Base-by-base conservation (phyloP, 2,329 filamentous ascomycete species). In the Tricladium varicosporioides region DNA sequence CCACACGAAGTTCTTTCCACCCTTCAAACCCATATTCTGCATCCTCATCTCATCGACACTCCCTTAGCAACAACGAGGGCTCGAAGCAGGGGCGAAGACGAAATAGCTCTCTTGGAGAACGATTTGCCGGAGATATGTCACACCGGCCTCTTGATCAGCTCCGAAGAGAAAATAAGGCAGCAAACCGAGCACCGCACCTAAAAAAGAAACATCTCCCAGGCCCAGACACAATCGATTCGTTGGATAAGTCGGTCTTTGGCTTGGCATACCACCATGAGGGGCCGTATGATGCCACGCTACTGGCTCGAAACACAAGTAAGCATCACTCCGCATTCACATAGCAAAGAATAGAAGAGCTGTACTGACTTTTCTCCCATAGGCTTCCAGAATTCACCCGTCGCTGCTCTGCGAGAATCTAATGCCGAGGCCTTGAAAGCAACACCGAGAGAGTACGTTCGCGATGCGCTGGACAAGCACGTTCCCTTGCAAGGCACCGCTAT, bases 231-330 rank as follows among this genome's bases (percentile, higher is more conserved):
- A 94, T 97, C 67, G 93, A 97, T 71, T 76, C 78, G 5, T 83
- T 97, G 1, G 93, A 96, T 69, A 79, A 77, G 53, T 76, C 80
- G 2, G 72, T 81, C n/a, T 72, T 80, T 43, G 81, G 82, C 51
- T 80, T 80, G 15, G 74, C 80, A 2, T 96, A 96, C 72, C 93
- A 97, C 72, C 93, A 97, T 67, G 90, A 88, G 62, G 92, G 93
- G 0, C 93, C 93, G 0, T 97, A 89, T 65, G 93, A 97, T 70
- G 91, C 92, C 9, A 88, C 90, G 1, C 79, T 91, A 52, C 78
- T 87, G 1, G 83, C 88, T 11, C 82, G 90, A 48, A 97, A 97
- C 74, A 78, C 75, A 3, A 78, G 84, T 73, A 40, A 13, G 36
- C 11, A 40, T n/a, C n/a, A 13, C 36, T n/a, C 10, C 36, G 36